These are phyloP conservation scores for Epichloe brachyelytri DNA, from an alignment of 2,329 filamentous ascomycete species.

Conservation along the genomic window DNA sequence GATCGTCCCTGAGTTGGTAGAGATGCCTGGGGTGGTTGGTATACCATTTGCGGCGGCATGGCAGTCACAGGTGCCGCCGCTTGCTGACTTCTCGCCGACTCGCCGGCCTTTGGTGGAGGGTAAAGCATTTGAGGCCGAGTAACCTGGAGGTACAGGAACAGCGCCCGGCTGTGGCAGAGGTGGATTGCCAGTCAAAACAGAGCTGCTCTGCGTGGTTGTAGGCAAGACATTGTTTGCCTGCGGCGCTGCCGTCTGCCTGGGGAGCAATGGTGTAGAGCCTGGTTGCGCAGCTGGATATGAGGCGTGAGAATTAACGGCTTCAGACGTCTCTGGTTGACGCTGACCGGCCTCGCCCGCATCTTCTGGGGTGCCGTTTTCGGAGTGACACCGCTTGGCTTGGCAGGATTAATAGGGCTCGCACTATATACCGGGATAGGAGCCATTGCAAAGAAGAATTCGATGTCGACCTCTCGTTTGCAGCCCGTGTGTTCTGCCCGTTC, in stretches of 20 bases:
- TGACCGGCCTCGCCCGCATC: constrained; percentile 1
- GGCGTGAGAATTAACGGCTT: constrained; percentile 7
- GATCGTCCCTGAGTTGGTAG: constrained; percentile 33
- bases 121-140: constrained; percentile 14
- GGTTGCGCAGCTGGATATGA: constrained; percentile 32
- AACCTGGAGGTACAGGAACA: constrained; percentile 29
- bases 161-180: constrained; percentile 46
- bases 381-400: constrained; percentile 37
- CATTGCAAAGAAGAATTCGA: constrained; percentile 28
- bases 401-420: constrained; percentile 43
- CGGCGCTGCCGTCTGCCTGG: constrained; percentile 28
- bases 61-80: constrained; percentile 17
- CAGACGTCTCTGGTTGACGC: constrained; percentile 1
- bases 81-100: constrained; percentile 25
- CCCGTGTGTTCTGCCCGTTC: neutral
- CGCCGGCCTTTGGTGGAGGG: constrained; percentile 40
- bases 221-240: constrained; percentile 24
- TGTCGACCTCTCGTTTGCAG: neutral
- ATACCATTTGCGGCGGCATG: constrained; percentile 34
- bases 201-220: constrained; percentile 27
- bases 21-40: constrained; percentile 31
- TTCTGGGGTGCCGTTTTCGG: constrained; percentile 25
- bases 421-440: constrained; percentile 48
- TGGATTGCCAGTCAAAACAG: constrained; percentile 22
- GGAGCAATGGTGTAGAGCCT: constrained; percentile 31